A percentile compares a stretch with the other conserved stretches of the same genome.
Evolutionary conservation across 2,329 filamentous ascomycete genomes (phyloP).

Genomic region (Cordyceps farinosa): DNA sequence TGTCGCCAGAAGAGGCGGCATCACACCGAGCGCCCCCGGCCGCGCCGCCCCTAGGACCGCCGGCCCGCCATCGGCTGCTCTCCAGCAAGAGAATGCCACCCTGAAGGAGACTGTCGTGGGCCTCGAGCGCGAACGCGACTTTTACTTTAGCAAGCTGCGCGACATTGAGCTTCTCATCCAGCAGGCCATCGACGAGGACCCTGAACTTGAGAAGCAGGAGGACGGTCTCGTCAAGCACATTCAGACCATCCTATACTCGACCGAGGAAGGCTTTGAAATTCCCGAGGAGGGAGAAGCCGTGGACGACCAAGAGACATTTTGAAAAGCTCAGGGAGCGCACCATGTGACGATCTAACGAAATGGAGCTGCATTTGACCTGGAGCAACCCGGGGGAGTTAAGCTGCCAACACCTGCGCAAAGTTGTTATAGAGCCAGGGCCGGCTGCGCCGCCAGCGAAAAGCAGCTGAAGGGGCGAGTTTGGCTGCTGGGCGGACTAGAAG

Average conservation of each 20-base stretch:
- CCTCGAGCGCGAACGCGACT: constrained; percentile 92
- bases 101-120: constrained; percentile 95
- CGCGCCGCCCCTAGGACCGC: constrained; percentile 45
- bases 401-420: neutral
- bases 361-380: constrained; percentile 9
- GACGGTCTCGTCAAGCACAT: constrained; percentile 91
- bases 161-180: constrained; percentile 96
- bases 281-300: constrained; percentile 70
- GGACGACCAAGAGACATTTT: constrained; percentile 80
- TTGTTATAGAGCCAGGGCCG: neutral
- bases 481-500: neutral
- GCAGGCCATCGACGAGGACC: constrained; percentile 86
- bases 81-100: constrained; percentile 80
- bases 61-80: constrained; percentile 62
- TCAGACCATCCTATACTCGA: constrained; percentile 94
- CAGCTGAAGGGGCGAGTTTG: neutral
- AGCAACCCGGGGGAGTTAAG: neutral
- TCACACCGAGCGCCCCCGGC: constrained; percentile 56
- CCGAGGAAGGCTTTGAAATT: constrained; percentile 90
- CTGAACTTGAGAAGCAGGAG: constrained; percentile 90
- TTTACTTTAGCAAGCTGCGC: constrained; percentile 97
- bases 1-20: constrained; percentile 51
- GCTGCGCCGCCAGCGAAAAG: neutral
- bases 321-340: constrained; percentile 19
- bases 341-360: constrained; percentile 16